Conservation (phyloP, 78 protist genomes). For the Bodo saltans region DNA sequence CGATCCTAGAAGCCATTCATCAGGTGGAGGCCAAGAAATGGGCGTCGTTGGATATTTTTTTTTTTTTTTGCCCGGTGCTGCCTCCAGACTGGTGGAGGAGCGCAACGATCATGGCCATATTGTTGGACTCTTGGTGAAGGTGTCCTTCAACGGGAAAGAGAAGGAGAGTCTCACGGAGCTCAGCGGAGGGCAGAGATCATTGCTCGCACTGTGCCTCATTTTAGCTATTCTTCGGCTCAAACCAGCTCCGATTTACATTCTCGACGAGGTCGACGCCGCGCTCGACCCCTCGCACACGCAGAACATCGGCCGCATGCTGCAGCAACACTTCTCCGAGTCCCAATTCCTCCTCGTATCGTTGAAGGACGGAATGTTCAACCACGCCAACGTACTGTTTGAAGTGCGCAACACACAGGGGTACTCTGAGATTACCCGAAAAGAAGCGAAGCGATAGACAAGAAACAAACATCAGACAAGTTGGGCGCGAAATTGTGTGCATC, state of each 20-base stretch:
- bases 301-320: constrained; percentile 82
- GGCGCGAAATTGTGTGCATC: too few species aligned
- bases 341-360: constrained; percentile 90
- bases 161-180: constrained; percentile 94
- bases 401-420: not conserved
- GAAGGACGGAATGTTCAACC: constrained; percentile 87
- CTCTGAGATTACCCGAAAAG: not conserved
- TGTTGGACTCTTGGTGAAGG: constrained; percentile 66
- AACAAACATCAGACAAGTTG: too few species aligned
- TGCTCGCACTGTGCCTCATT: constrained; percentile 95
- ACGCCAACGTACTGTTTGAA: constrained; percentile 87
- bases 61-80: not conserved
- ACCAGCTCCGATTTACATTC: constrained; percentile 99
- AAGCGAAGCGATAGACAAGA: not conserved
- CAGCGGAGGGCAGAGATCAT: constrained; percentile 94
- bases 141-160: constrained; percentile 93
- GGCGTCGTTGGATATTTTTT: not conserved
- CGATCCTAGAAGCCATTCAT: not conserved
- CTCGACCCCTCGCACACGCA: constrained; percentile 97
- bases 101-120: not conserved
- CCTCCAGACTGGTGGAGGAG: constrained; percentile 61
- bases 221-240: constrained; percentile 92
- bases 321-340: constrained; percentile 58
- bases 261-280: constrained; percentile 99
- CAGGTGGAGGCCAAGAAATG: not conserved